These are phyloP conservation scores for Juncus inflexus DNA, from an alignment of 176 grass and related monocot species.

Conservation along the genomic window DNA sequence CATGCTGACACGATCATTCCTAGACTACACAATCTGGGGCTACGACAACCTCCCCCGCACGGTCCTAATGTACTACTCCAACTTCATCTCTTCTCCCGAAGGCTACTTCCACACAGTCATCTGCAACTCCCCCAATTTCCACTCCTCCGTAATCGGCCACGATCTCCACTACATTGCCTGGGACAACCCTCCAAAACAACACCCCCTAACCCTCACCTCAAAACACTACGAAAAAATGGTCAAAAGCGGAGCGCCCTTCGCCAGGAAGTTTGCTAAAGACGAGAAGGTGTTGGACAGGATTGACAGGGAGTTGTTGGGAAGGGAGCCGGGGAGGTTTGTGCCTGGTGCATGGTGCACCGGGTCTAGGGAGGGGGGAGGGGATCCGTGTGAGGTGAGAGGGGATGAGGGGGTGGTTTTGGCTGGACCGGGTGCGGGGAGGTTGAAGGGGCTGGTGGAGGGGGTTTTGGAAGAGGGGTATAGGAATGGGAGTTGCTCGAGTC, in stretches of 20 bases:
- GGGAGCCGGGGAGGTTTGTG: slow-evolving; percentile 55
- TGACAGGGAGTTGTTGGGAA: slow-evolving; percentile 59
- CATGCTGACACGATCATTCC: slow-evolving; percentile 69
- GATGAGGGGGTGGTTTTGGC: slow-evolving; percentile 54
- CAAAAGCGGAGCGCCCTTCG: slow-evolving; percentile 70
- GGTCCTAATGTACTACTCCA: slow-evolving; percentile 83
- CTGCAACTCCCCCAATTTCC: slow-evolving; percentile 65
- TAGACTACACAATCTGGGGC: slow-evolving; percentile 84
- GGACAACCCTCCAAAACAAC: slow-evolving; percentile 88
- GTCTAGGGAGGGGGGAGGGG: slow-evolving; percentile 37
- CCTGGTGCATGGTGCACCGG: slow-evolving; percentile 76
- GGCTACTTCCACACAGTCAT: slow-evolving; percentile 94
- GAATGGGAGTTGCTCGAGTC: slow-evolving; percentile 61
- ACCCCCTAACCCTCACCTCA: slow-evolving; percentile 60
- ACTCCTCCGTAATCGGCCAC: slow-evolving; percentile 49
- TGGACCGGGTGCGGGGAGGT: slow-evolving; percentile 57
- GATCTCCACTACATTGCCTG: slow-evolving; percentile 86
- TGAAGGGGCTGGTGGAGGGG: slow-evolving; percentile 59
- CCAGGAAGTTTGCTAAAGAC: slow-evolving; percentile 75
- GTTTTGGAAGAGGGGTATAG: slow-evolving; percentile 59
- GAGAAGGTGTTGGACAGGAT: slow-evolving; percentile 80
- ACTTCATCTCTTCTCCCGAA: slow-evolving; percentile 91
- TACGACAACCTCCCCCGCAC: slow-evolving; percentile 82
- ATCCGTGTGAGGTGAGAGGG: slow-evolving; percentile 54
- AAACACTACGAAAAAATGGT: slow-evolving; percentile 77